Evolutionary conservation across 495 filamentous ascomycete genomes (phyloP), one percentile per base, ranked within the genome.

Genomic region (Penicillium daleae): DNA sequence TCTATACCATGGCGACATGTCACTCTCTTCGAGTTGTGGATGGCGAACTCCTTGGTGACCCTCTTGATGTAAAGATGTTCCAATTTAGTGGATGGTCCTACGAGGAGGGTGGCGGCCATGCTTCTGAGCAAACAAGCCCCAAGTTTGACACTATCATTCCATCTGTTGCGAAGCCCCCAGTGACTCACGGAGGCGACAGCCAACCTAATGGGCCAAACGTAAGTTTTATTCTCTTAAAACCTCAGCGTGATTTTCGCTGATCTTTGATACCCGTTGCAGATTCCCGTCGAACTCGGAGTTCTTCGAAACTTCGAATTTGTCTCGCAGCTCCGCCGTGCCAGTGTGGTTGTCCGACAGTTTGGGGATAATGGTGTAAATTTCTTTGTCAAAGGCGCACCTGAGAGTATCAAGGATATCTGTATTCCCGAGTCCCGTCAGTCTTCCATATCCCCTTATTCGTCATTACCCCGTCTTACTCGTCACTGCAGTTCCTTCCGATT

Each of bases 31-130:
- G 92, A 31, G 83, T 88, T 37, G 87, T 98, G 17, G 93, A 99
- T 62, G 88, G 84, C 46, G 92, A 97, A 66, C 80, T 97, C 17
- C 78, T 99, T 22, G 96, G 96, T 6, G 96, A 99, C 74, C 96
- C 96, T 32, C 82, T 99, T 15, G 96, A 99, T 74, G 78, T 97
- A 49, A 98, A 98, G 71, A 99, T 99, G 96, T 99, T 99, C 71
- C 88, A 97, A 67, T 99, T 97, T 67, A 99, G 96, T 1, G 85
- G 86, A 6, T 99, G 96, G 96, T 85, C 86, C 2, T 99, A 89
- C 66, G 88, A 97, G 71, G 95, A 99, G 78, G 91, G 92, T 4
- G 88, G 76, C 56, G 57, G 75, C 60, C 61, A 77, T 72, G 56
- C 76, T 62, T 62, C 72, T 54, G 84, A 68, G 78, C 81, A 67